Evolutionary conservation across 495 filamentous ascomycete genomes (phyloP).

Genomic region (Aspergillus mulundensis): DNA sequence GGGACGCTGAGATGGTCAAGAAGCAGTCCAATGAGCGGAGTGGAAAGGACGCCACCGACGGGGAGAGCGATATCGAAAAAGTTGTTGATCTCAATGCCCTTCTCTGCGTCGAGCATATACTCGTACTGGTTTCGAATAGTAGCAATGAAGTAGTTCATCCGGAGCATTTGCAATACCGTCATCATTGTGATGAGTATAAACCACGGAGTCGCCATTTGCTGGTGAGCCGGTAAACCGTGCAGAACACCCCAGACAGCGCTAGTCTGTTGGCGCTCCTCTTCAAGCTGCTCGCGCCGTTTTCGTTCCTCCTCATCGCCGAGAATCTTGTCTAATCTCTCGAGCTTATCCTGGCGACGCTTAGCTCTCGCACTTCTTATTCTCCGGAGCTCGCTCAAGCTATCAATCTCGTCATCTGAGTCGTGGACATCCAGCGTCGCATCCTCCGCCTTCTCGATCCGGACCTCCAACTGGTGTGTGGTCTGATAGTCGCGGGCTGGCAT

Average conservation of each 20-base stretch:
- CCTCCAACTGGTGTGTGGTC: slow-evolving; percentile 53
- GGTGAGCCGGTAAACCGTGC: slow-evolving; percentile 64
- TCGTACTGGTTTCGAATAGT: slow-evolving; percentile 84
- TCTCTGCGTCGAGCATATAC: slow-evolving; percentile 60
- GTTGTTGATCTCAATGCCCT: slow-evolving; percentile 67
- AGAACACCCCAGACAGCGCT: slow-evolving; percentile 73
- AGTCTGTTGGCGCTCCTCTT: slow-evolving; percentile 49
- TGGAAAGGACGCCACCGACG: slow-evolving; percentile 72
- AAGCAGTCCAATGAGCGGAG: slow-evolving; percentile 80
- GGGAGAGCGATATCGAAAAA: slow-evolving; percentile 93
- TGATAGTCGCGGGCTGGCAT: slow-evolving; percentile 63
- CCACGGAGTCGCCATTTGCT: slow-evolving; percentile 83
- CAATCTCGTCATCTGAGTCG: slow-evolving; percentile 55
- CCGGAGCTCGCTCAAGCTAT: slow-evolving; percentile 40
- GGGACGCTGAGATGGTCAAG: slow-evolving; percentile 69
- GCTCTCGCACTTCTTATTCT: slow-evolving; percentile 56
- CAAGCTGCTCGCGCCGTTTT: slow-evolving; percentile 44
- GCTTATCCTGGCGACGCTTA: slow-evolving; percentile 56
- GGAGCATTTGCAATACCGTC: slow-evolving; percentile 91
- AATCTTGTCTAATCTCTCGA: slow-evolving; percentile 64
- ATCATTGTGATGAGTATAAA: slow-evolving; percentile 88
- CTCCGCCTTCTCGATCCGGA: slow-evolving; percentile 58
- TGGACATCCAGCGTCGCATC: slow-evolving; percentile 47
- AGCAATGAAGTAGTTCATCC: slow-evolving; percentile 97
- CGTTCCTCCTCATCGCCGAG: slow-evolving; percentile 55